Percentiles rank a stretch among this genome's conserved stretches.
Evolutionary conservation across 805 yeast species (phyloP).

Genomic region (Candida ovalis): DNA sequence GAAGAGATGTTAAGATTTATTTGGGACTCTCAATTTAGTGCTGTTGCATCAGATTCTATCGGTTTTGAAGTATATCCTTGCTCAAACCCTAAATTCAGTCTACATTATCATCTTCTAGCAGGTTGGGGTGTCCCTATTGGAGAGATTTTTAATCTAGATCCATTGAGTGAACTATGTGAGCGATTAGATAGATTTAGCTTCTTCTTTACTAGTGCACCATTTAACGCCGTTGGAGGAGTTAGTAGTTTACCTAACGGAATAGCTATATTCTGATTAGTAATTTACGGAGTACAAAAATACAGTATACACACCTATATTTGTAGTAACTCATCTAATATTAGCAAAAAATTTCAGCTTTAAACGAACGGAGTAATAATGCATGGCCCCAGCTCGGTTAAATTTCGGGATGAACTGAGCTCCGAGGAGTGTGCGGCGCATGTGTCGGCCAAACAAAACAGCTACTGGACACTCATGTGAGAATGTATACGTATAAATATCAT

Average conservation of each 20-base stretch:
- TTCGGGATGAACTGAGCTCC: too few relatives aligned
- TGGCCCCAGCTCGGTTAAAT: too few relatives aligned
- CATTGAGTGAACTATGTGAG: conserved; percentile 24
- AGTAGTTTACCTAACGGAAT: conserved; percentile 42
- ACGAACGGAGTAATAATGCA: too few relatives aligned
- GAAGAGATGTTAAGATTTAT: conserved; percentile 9
- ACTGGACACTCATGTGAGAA: too few relatives aligned
- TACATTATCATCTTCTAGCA: conserved; percentile 18
- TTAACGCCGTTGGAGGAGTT: conserved; percentile 33
- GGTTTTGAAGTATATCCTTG: conserved; percentile 15
- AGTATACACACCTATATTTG: too few relatives aligned
- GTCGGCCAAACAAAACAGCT: too few relatives aligned
- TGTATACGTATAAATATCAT: too few relatives aligned
- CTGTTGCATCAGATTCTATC: conserved; percentile 14
- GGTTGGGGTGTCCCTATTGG: conserved; percentile 36
- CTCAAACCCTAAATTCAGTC: background rate
- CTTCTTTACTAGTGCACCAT: conserved; percentile 31
- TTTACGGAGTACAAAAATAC: background rate
- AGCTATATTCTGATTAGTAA: conserved; percentile 23
- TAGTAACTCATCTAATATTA: too few relatives aligned
- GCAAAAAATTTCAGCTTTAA: too few relatives aligned
- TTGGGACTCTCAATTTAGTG: conserved; percentile 14
- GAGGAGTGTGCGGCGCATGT: too few relatives aligned
- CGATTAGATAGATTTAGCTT: conserved; percentile 25
- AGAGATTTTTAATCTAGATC: conserved; percentile 32